phyloP scores from a whole-genome alignment of 805 yeast genomes.

The Saturnispora serradocipensis region DNA sequence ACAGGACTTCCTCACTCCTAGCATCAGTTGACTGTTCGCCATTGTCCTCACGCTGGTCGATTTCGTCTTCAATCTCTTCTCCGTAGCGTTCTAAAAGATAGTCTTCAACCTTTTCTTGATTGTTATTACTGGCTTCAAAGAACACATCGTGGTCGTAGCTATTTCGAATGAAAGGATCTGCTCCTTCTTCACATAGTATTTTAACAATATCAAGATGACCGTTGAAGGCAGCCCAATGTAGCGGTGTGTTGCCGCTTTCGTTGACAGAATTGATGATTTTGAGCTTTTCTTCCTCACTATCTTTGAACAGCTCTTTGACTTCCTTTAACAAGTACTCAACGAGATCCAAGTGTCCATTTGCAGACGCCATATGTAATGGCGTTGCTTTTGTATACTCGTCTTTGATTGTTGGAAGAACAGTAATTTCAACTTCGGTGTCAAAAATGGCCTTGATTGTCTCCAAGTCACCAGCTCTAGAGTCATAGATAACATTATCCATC shows the following conservation, averaged over 20 bases:
- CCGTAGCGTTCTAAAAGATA: conserved; percentile 61
- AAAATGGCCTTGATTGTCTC: conserved; percentile 66
- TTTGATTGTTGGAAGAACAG: conserved; percentile 34
- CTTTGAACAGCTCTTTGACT: conserved; percentile 23
- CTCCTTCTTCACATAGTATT: conserved; percentile 63
- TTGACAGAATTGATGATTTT: conserved; percentile 45
- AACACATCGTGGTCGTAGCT: conserved; percentile 71
- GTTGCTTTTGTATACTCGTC: conserved; percentile 64
- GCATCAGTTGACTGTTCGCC: conserved; percentile 27
- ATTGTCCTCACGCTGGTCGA: conserved; percentile 31
- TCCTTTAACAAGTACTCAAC: conserved; percentile 50
- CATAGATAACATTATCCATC: conserved; percentile 70
- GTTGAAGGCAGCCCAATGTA: conserved; percentile 93
- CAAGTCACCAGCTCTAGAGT: conserved; percentile 82
- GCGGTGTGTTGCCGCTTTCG: conserved; percentile 83
- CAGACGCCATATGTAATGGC: conserved; percentile 91
- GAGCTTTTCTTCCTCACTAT: conserved; percentile 30
- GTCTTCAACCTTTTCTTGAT: conserved; percentile 66
- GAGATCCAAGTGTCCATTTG: conserved; percentile 77
- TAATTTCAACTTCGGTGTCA: conserved; percentile 41
- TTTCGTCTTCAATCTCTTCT: conserved; percentile 52
- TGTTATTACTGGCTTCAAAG: conserved; percentile 79
- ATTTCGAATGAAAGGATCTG: conserved; percentile 77
- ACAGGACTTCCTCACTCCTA: conserved; percentile 27
- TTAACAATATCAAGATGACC: conserved; percentile 72